A percentile compares a stretch with the other conserved stretches of the same genome.
Conservation (phyloP, 2,329 filamentous ascomycete species). For the Cercospora brassicicola region DNA sequence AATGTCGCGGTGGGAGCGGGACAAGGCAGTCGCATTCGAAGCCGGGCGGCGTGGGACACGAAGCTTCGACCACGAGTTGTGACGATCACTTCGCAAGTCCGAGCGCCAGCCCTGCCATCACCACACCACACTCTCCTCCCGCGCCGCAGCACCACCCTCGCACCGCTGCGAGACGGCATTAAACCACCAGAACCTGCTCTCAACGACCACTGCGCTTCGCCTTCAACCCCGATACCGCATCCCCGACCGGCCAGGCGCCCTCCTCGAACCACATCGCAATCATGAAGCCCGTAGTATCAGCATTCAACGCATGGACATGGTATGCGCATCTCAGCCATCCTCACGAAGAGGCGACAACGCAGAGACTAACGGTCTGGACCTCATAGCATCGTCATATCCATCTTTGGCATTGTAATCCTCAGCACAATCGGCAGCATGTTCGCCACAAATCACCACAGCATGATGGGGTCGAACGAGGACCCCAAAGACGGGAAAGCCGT, state of each 20-base stretch:
- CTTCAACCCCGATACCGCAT: not conserved
- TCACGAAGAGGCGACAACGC: not conserved
- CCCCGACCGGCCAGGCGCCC: constrained; percentile 12
- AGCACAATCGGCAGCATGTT: constrained; percentile 71
- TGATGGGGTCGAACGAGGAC: constrained; percentile 70
- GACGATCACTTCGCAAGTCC: constrained; percentile 6
- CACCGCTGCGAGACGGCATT: not conserved
- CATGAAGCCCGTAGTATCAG: constrained; percentile 94
- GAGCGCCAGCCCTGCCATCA: constrained; percentile 2
- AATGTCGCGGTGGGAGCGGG: constrained; percentile 2
- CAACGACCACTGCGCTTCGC: not conserved
- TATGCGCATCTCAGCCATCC: constrained; percentile 49
- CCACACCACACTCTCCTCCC: not conserved
- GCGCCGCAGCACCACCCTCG: constrained; percentile 1
- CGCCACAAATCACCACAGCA: constrained; percentile 72
- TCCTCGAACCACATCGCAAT: constrained; percentile 41
- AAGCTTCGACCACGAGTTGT: constrained; percentile 6
- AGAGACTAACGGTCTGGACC: constrained; percentile 10
- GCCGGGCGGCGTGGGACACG: not conserved
- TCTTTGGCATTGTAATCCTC: constrained; percentile 65
- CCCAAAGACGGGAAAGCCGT: constrained; percentile 70
- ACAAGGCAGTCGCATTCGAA: constrained; percentile 12
- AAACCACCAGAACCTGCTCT: not conserved
- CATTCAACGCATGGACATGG: constrained; percentile 94
- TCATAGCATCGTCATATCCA: constrained; percentile 67